Conservation (phyloP, 2,329 filamentous ascomycete genomes). For the Fusarium pseudograminearum region DNA sequence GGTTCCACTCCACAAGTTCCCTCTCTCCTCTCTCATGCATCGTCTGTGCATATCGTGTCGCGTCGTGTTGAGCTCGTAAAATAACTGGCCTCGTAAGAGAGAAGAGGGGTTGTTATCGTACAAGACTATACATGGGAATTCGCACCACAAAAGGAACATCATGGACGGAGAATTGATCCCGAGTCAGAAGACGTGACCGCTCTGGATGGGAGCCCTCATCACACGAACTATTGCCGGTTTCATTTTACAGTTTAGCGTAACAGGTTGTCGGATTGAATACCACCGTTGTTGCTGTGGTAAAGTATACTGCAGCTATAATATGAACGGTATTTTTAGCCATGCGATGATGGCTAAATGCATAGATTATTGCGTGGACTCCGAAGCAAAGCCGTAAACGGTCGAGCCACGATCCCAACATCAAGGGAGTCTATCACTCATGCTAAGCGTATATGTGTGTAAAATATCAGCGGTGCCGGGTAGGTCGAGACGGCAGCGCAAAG, state of each 20-base stretch:
- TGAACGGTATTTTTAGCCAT: slow-evolving; percentile 15
- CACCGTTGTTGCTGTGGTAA: slow-evolving; percentile 19
- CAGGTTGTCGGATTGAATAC: slow-evolving; percentile 41
- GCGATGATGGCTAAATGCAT: slow-evolving; percentile 5
- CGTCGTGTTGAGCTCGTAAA: slow-evolving; percentile 13
- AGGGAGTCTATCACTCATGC: slow-evolving; percentile 3
- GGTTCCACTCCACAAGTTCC: slow-evolving; percentile 26
- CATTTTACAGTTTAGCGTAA: slow-evolving; percentile 20
- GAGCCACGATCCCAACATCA: slow-evolving; percentile 16
- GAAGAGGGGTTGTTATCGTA: not conserved
- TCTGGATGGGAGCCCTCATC: not conserved
- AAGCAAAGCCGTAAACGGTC: slow-evolving; percentile 5
- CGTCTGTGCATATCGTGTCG: slow-evolving; percentile 8
- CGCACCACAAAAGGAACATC: slow-evolving; percentile 2
- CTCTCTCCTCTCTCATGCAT: slow-evolving; percentile 18
- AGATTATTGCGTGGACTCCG: not conserved
- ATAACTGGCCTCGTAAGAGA: not conserved
- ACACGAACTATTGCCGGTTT: slow-evolving; percentile 23
- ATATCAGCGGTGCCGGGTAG: slow-evolving; percentile 28
- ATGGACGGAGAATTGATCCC: not conserved
- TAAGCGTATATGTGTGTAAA: not conserved
- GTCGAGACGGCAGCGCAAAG: slow-evolving; percentile 22
- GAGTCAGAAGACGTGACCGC: slow-evolving; percentile 2
- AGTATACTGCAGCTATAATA: slow-evolving; percentile 16
- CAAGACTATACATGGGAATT: slow-evolving; percentile 1